A percentile compares a stretch with the other conserved stretches of the same genome.
Evolutionary conservation across 768 basidiomycete genomes (phyloP).

Genomic region (Sistotremastrum suecicum): DNA sequence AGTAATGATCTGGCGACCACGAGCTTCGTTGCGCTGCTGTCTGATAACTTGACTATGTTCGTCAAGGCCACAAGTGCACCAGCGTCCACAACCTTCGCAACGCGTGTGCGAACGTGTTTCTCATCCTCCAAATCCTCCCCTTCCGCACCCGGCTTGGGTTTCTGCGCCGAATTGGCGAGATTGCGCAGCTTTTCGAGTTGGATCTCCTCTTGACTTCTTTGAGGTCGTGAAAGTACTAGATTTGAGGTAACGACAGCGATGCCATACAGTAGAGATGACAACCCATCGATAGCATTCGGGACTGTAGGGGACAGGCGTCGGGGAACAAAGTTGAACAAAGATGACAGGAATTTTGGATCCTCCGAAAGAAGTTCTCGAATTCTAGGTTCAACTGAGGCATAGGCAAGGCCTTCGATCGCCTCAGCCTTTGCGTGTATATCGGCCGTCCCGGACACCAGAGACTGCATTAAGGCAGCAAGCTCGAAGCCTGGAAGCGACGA

Average conservation of each 20-base stretch:
- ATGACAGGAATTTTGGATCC: conserved; percentile 37
- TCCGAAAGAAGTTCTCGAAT: conserved; percentile 51
- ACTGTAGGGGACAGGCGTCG: conserved; percentile 25
- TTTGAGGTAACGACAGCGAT: conserved; percentile 64
- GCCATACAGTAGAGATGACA: conserved; percentile 52
- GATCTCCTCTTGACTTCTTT: conserved; percentile 63
- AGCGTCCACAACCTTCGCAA: conserved; percentile 39
- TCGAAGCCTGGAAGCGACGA: conserved; percentile 22
- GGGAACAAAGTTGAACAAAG: conserved; percentile 45
- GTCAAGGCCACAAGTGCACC: conserved; percentile 55
- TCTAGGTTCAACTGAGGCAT: conserved; percentile 50
- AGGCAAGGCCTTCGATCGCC: conserved; percentile 76
- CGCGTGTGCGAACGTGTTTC: conserved; percentile 45
- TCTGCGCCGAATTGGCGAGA: conserved; percentile 44
- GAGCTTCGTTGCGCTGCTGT: conserved; percentile 50
- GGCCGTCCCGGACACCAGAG: conserved; percentile 29
- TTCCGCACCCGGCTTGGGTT: conserved; percentile 13
- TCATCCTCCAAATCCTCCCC: conserved; percentile 45
- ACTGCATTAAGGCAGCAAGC: conserved; percentile 42
- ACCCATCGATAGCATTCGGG: conserved; percentile 21
- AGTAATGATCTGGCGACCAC: conserved; percentile 49
- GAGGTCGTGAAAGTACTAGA: conserved; percentile 54
- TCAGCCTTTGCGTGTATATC: conserved; percentile 36
- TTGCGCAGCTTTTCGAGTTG: conserved; percentile 68
- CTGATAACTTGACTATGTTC: conserved; percentile 36